Percentiles rank a stretch among this genome's conserved stretches.
Evolutionary conservation across 805 yeast genomes (phyloP).

Genomic region (Wickerhamiella lipophila): DNA sequence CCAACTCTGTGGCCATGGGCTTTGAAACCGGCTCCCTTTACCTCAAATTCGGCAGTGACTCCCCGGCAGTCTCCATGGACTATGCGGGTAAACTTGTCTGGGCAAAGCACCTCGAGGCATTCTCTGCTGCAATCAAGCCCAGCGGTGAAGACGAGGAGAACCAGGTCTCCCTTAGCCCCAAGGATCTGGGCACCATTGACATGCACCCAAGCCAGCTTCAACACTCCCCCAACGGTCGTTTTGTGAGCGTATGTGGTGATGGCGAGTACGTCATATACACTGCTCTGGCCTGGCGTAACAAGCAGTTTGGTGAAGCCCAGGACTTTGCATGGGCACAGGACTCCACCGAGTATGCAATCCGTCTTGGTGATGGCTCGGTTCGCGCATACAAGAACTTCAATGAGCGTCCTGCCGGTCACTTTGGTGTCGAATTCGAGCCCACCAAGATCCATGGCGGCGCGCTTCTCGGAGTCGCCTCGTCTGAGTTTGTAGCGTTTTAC

Average conservation of each 20-base stretch:
- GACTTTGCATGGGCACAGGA: constrained; percentile 95
- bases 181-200: constrained; percentile 90
- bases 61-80: constrained; percentile 89
- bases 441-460: constrained; percentile 82
- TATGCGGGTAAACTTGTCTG: constrained; percentile 81
- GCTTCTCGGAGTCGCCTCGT: constrained; percentile 63
- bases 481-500: constrained; percentile 73
- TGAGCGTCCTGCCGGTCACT: constrained; percentile 49
- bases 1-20: constrained; percentile 79
- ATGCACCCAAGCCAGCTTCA: constrained; percentile 74
- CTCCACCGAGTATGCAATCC: constrained; percentile 72
- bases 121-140: constrained; percentile 66
- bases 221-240: constrained; percentile 96
- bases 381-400: constrained; percentile 74
- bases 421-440: constrained; percentile 50
- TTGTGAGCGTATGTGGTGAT: constrained; percentile 93
- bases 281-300: constrained; percentile 96
- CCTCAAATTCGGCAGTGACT: constrained; percentile 81
- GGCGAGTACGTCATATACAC: constrained; percentile 95
- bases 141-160: constrained; percentile 40
- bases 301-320: constrained; percentile 75
- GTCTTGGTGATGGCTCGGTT: constrained; percentile 54
- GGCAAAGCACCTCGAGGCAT: constrained; percentile 84
- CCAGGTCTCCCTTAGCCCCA: constrained; percentile 55
- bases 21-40: constrained; percentile 91